Base-by-base conservation (phyloP, 257 asterid species). In the Rhazya stricta region DNA sequence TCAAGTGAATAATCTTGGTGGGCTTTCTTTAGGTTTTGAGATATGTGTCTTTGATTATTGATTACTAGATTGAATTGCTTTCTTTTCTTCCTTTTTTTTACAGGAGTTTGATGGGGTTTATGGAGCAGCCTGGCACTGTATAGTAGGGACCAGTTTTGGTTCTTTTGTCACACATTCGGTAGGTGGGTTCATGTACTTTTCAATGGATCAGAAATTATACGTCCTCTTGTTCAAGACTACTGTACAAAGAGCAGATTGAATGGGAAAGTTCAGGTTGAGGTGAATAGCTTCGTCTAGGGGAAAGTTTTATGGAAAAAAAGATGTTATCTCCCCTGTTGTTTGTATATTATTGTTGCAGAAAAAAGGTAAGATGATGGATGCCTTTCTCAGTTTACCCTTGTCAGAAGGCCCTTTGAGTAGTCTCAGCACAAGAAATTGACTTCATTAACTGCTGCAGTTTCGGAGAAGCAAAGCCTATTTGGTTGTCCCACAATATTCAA, bases 231-330 rank as follows among this genome's bases (percentile, higher is more conserved):
- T 82, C 86, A 82, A 79, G 74, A 82, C 86, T 32, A 48, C 75
- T 73, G 87, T 94, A 79, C 98, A 90, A 75, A 90, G 89, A 84
- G 96, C 96, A 36, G 90, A 82, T 46, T 85, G 79, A 75, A 76
- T 42, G 41, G 51, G 62, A 32, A 75, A 66, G 39, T 34, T 78
- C 56, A 80, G 43, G 82, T 79, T 83, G 76, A 77, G 29, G 18
- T 19, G 75, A 34, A 60, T 50, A 69, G 42, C 70, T 36, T 63
- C 76, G 72, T 63, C 58, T 54, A 84, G 82, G 73, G 83, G 73
- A 70, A 61, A 45, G 57, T 81, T 81, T 79, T 69, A 79, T 57
- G 50, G 70, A 48, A 39, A 69, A 39, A 69, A 41, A 51, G 34
- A 78, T 82, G 51, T 73, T 75, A 34, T 72, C 67, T 72, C 19